These are phyloP conservation scores for Dactylorhiza incarnata DNA, from an alignment of 106 monocot species.

Conservation along the genomic window DNA sequence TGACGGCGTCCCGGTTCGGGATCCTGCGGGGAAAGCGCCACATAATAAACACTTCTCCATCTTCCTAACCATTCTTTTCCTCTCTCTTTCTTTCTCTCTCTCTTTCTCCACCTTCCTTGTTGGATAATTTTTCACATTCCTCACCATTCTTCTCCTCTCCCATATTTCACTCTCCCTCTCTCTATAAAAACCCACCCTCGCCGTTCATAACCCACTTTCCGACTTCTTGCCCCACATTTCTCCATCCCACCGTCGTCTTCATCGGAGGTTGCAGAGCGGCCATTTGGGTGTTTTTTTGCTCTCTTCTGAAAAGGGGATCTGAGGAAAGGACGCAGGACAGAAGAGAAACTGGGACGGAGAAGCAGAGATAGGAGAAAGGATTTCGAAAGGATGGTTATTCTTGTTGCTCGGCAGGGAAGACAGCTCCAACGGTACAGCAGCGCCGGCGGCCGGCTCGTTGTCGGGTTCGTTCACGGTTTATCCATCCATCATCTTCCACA, in stretches of 20 bases:
- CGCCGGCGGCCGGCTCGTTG: constrained; percentile 34
- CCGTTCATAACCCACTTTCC: neutral
- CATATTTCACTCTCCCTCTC: neutral
- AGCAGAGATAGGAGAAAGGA: neutral
- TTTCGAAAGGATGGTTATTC: constrained; percentile 14
- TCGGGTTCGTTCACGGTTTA: constrained; percentile 31
- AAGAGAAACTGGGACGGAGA: neutral
- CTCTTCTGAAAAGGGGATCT: neutral
- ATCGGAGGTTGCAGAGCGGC: neutral
- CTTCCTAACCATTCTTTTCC: too few species aligned
- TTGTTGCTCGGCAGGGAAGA: constrained; percentile 40
- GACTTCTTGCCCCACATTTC: neutral
- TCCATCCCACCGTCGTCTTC: neutral
- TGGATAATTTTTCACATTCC: neutral
- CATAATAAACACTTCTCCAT: neutral
- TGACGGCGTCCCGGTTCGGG: neutral
- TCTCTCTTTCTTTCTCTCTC: neutral
- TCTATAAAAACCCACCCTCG: neutral
- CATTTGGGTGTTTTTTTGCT: neutral
- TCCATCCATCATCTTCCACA: neutral
- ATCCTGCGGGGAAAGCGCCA: neutral
- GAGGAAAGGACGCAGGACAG: neutral
- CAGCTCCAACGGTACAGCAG: constrained; percentile 38
- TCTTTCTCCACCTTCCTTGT: too few species aligned
- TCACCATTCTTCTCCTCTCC: neutral